phyloP scores from a whole-genome alignment of 306 rosid species.

The Alnus rubra region DNA sequence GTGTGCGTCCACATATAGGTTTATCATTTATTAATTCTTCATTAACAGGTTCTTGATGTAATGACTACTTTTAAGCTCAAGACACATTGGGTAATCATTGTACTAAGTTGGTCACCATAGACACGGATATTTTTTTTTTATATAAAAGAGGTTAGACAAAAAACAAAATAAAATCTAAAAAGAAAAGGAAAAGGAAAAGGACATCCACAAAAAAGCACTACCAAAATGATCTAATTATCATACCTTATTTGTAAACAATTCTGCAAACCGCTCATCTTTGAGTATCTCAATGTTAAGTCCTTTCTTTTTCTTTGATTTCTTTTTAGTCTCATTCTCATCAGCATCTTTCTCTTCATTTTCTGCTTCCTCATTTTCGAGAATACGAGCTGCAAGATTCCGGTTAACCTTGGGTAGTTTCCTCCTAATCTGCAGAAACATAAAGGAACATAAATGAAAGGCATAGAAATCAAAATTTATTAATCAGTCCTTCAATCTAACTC shows the following conservation, averaged over 20 bases:
- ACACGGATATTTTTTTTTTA: background rate
- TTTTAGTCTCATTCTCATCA: conserved; percentile 52
- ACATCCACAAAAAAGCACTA: background rate
- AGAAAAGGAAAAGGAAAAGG: conserved; percentile 9
- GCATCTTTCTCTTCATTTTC: conserved; percentile 53
- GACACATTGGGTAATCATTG: background rate
- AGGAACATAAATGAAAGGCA: conserved; percentile 19
- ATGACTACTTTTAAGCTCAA: background rate
- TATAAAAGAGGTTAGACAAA: background rate
- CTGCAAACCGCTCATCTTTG: conserved; percentile 69
- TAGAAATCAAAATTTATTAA: background rate
- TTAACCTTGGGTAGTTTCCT: conserved; percentile 83
- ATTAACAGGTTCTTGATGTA: background rate
- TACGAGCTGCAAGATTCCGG: conserved; percentile 61
- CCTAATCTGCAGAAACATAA: conserved; percentile 55
- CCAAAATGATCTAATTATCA: conserved; percentile 17
- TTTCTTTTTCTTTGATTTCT: conserved; percentile 77
- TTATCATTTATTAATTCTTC: background rate
- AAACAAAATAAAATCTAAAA: background rate
- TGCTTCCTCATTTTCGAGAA: conserved; percentile 59
- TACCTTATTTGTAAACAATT: conserved; percentile 67
- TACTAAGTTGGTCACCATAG: background rate
- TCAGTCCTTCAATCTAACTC: background rate
- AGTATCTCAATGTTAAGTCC: conserved; percentile 50
- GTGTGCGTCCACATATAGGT: background rate